Evolutionary conservation across 1,139 yeast genomes (phyloP).

Genomic region (Yamadazyma membranifaciens): DNA sequence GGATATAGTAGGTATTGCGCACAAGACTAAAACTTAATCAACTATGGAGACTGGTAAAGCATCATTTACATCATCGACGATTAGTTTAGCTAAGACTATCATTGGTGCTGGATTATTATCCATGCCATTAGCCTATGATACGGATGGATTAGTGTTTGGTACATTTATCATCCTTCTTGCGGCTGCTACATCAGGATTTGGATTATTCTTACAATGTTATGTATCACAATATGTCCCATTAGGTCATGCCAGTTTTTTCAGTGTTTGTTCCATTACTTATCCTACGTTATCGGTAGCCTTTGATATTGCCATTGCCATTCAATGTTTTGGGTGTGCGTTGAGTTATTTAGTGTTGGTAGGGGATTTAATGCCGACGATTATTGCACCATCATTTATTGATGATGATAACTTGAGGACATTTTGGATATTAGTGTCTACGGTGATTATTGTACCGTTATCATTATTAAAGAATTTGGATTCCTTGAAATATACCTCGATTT

Average conservation of each 20-base stretch:
- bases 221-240: conserved; percentile 66
- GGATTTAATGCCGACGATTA: conserved; percentile 45
- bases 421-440: conserved; percentile 38
- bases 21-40: too few species aligned
- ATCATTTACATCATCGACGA: conserved; percentile 47
- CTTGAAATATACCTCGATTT: conserved; percentile 41
- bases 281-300: conserved; percentile 80
- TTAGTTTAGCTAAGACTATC: conserved; percentile 68
- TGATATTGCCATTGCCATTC: conserved; percentile 84
- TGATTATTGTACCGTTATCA: conserved; percentile 41
- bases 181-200: conserved; percentile 76
- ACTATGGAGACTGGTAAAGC: conserved; percentile 13
- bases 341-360: conserved; percentile 47
- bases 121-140: conserved; percentile 82
- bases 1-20: too few species aligned
- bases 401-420: conserved; percentile 26
- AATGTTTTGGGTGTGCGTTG: conserved; percentile 59
- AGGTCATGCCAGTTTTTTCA: conserved; percentile 84
- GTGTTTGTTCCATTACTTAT: conserved; percentile 78
- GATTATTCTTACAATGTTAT: conserved; percentile 75
- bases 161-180: conserved; percentile 63
- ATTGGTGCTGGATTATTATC: conserved; percentile 93
- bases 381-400: conserved; percentile 22
- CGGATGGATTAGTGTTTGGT: conserved; percentile 82
- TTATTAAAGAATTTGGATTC: conserved; percentile 45